Conservation (phyloP, 129 eudicot genomes). For the Escallonia herrerae region DNA sequence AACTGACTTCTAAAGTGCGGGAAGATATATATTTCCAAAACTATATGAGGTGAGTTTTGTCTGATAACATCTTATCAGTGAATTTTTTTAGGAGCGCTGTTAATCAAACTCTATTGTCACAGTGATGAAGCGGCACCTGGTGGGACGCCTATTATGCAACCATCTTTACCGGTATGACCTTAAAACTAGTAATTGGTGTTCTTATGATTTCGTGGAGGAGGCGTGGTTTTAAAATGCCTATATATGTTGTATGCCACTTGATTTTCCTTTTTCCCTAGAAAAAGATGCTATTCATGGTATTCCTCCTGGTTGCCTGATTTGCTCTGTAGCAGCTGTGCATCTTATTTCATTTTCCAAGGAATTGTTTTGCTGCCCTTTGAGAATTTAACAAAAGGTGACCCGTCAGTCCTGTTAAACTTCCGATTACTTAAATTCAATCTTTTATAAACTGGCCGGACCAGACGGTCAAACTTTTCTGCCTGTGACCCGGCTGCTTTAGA, state of each 20-base stretch:
- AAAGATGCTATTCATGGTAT: neutral
- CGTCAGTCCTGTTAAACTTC: neutral
- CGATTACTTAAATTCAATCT: too few relatives aligned
- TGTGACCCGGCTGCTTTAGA: too few relatives aligned
- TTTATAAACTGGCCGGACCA: too few relatives aligned
- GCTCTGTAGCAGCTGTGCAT: neutral
- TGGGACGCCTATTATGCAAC: conserved; percentile 86
- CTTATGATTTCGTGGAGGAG: neutral
- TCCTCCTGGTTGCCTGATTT: neutral
- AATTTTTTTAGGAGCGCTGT: neutral
- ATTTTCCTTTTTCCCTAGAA: neutral
- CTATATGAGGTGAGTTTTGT: conserved; percentile 70
- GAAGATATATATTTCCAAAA: conserved; percentile 92
- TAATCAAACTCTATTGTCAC: conserved; percentile 15
- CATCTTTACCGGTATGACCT: conserved; percentile 48
- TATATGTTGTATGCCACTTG: neutral
- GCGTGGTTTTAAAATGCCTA: neutral
- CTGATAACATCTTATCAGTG: neutral
- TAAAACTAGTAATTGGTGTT: neutral
- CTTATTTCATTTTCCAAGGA: neutral
- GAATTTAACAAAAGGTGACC: neutral
- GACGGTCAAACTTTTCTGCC: too few relatives aligned
- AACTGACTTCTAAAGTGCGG: conserved; percentile 80
- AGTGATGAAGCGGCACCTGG: conserved; percentile 97
- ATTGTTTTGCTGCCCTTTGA: neutral